phyloP scores from a whole-genome alignment of 1,284 basidiomycete genomes.

The Ustilago nuda region DNA sequence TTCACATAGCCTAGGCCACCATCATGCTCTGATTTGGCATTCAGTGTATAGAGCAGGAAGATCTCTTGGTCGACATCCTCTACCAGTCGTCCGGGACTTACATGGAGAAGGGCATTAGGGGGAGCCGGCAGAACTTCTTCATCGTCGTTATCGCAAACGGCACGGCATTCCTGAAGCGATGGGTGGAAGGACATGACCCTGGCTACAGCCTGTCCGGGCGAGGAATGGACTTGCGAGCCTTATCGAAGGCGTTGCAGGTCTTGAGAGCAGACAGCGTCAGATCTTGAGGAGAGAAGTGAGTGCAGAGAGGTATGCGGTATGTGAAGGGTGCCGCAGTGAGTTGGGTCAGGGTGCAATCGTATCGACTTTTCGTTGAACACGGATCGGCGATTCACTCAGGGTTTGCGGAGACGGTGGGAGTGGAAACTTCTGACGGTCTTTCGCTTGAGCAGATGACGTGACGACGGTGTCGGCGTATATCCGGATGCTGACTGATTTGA shows the following conservation, averaged over 20 bases:
- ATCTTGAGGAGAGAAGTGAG: background rate
- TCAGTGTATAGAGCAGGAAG: slow-evolving; percentile 51
- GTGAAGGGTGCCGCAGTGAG: background rate
- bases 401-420: slow-evolving; percentile 10
- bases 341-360: background rate
- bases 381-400: slow-evolving; percentile 4
- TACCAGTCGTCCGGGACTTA: slow-evolving; percentile 19
- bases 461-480: background rate
- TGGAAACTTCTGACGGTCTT: background rate
- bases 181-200: background rate
- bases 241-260: background rate
- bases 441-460: background rate
- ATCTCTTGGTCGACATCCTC: slow-evolving; percentile 59
- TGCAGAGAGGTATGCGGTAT: background rate
- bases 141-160: background rate
- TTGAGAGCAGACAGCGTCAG: too few species aligned
- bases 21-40: slow-evolving; percentile 33
- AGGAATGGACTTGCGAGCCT: too few species aligned
- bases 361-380: background rate
- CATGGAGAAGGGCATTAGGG: slow-evolving; percentile 16
- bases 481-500: background rate
- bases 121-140: slow-evolving; percentile 15
- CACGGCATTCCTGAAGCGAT: background rate
- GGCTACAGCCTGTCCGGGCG: background rate
- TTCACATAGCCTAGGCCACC: slow-evolving; percentile 56